Conservation (phyloP, 129 eudicot genomes). For the Daucus carota region DNA sequence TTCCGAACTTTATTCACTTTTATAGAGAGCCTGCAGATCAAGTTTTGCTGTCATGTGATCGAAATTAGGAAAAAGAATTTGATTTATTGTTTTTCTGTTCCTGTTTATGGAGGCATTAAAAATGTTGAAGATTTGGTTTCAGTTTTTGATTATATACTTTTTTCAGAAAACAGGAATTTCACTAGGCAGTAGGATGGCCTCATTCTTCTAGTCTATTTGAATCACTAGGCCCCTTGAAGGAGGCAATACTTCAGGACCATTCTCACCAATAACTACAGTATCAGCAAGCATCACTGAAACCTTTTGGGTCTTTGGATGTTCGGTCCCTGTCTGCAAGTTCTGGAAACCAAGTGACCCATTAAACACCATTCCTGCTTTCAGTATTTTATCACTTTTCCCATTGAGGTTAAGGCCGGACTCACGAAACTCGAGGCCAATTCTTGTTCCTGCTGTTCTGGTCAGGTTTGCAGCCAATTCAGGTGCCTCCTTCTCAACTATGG, state of each 20-base stretch:
- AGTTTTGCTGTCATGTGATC: no score
- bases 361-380: conserved; percentile 55
- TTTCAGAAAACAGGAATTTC: no score
- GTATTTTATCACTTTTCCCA: conserved; percentile 34
- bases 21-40: no score
- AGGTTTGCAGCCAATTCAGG: conserved; percentile 44
- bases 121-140: no score
- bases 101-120: no score
- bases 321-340: conserved; percentile 35
- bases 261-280: conserved; percentile 36
- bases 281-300: conserved; percentile 53
- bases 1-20: no score
- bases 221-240: conserved; percentile 29
- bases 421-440: conserved; percentile 64
- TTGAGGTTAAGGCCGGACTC: conserved; percentile 48
- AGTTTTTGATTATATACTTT: no score
- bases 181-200: conserved; percentile 32
- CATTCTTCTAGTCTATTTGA: conserved; percentile 35
- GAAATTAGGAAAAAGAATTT: no score
- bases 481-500: conserved; percentile 48
- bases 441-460: conserved; percentile 61
- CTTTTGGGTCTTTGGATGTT: conserved; percentile 42
- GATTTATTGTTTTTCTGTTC: no score
- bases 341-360: conserved; percentile 57
- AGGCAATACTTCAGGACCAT: conserved; percentile 27